A percentile compares a stretch with the other conserved stretches of the same genome.
phyloP scores from a whole-genome alignment of 1,284 basidiomycete genomes.

The Boletus holoroseus region DNA sequence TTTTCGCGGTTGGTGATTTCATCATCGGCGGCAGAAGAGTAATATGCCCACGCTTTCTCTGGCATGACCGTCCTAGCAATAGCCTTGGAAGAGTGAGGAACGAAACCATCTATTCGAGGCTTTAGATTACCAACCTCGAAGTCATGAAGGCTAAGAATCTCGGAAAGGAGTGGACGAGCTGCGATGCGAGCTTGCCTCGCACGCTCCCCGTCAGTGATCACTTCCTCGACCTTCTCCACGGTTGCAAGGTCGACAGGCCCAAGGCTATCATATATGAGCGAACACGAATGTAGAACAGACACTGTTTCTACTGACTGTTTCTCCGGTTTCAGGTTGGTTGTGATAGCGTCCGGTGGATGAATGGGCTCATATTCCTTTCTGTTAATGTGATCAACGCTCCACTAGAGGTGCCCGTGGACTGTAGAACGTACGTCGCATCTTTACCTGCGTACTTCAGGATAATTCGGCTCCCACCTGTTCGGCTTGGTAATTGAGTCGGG shows the following conservation, averaged over 20 bases:
- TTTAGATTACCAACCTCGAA: constrained; percentile 61
- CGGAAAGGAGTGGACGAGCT: constrained; percentile 62
- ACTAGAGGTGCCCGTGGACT: not conserved
- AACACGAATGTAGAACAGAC: not conserved
- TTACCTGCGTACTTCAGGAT: constrained; percentile 71
- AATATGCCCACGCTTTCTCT: constrained; percentile 86
- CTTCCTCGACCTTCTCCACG: constrained; percentile 48
- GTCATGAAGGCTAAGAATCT: constrained; percentile 85
- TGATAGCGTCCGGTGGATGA: constrained; percentile 84
- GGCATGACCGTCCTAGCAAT: constrained; percentile 71
- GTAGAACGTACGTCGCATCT: constrained; percentile 57
- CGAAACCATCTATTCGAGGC: not conserved
- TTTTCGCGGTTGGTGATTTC: constrained; percentile 89
- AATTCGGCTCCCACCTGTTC: constrained; percentile 53
- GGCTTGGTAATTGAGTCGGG: not conserved
- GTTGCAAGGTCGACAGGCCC: constrained; percentile 66
- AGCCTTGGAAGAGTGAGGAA: constrained; percentile 40
- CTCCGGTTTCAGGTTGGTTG: constrained; percentile 70
- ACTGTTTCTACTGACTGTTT: constrained; percentile 53
- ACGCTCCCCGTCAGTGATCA: constrained; percentile 56
- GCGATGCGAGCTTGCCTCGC: constrained; percentile 48
- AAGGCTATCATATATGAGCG: constrained; percentile 40
- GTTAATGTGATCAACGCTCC: not conserved
- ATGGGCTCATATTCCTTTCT: constrained; percentile 73
- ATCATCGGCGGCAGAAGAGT: constrained; percentile 82